These are phyloP conservation scores for Colletotrichum sp. DNA, from an alignment of 2,329 filamentous ascomycete species.

Conservation along the genomic window DNA sequence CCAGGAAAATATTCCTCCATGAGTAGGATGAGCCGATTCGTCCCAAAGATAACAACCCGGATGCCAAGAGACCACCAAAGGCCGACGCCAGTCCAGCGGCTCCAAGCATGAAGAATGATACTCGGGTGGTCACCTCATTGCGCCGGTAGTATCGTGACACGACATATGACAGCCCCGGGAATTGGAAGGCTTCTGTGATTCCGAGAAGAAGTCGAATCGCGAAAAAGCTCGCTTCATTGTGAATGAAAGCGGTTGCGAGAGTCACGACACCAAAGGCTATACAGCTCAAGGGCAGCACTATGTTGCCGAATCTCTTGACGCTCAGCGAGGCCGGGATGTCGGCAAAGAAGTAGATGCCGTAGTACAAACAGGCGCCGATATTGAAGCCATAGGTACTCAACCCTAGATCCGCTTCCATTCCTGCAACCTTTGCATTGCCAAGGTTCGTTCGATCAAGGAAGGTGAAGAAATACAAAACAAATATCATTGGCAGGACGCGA, in stretches of 20 bases:
- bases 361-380: conserved; percentile 25
- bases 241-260: conserved; percentile 65
- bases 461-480: conserved; percentile 59
- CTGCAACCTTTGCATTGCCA: conserved; percentile 51
- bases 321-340: conserved; percentile 23
- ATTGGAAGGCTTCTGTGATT: conserved; percentile 68
- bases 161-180: conserved; percentile 73
- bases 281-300: conserved; percentile 28
- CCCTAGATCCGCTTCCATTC: conserved; percentile 32
- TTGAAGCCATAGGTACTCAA: conserved; percentile 43
- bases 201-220: conserved; percentile 66
- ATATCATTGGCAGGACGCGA: conserved; percentile 50
- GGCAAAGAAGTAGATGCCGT: conserved; percentile 25
- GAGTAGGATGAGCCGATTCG: conserved; percentile 24
- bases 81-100: conserved; percentile 70
- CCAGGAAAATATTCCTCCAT: conserved; percentile 68
- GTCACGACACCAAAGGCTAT: conserved; percentile 64
- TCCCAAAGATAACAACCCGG: conserved; percentile 28
- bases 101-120: conserved; percentile 67
- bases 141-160: conserved; percentile 68
- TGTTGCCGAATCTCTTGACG: conserved; percentile 23
- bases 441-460: conserved; percentile 59
- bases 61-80: conserved; percentile 69
- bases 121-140: conserved; percentile 61
- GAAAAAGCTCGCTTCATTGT: conserved; percentile 47